Base-by-base conservation (phyloP, 306 rosid genomes). In the Inga laurina region DNA sequence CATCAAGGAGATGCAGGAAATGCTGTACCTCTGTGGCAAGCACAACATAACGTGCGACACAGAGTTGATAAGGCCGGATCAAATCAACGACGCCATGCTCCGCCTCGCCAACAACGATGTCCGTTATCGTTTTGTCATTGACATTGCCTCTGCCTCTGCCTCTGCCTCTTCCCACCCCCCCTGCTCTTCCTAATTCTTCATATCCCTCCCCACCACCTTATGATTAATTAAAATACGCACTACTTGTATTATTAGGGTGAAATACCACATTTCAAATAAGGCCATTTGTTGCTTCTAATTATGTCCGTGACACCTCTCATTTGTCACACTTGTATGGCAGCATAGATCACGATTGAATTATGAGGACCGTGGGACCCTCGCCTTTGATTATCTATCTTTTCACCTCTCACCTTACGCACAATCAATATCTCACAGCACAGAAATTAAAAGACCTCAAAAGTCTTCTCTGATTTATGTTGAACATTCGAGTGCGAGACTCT, bases 121-220 rank as follows among this genome's bases (percentile, higher is more conserved):
- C 1, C 90, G 90, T 30, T 91, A 91, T 74, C 93, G 97, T 67
- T 93, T 93, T 61, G 94, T 93, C 76, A 86, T 91, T 24, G 95
- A 91, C 86, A 82, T 93, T 76, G 91, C 89, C 9, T 73, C 24
- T 27, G 9, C 10, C 61, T 77, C 87, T 22, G 8, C 62, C 24
- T 51, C 30, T 27, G 30, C 16, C 21, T 13, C 56, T 4, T 49
- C 51, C 41, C 7, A 37, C 0, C 41, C 7, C 57, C 19, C 57
- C 57, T 15, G 19, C 21, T 12, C 52, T 48, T 16, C 57, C n/a
- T 51, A 5, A 51, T 51, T 12, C 2, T 54, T 13, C 19, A 13
- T 19, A 1, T 18, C 59, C 59, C n/a, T 19, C 61, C 61, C 61
- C 61, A 16, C 22, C 22, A 54, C 61, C 24, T 6, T 18, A 1